phyloP scores from a whole-genome alignment of 352 stramenopile genomes.

The Elongisporangium undulatum region DNA sequence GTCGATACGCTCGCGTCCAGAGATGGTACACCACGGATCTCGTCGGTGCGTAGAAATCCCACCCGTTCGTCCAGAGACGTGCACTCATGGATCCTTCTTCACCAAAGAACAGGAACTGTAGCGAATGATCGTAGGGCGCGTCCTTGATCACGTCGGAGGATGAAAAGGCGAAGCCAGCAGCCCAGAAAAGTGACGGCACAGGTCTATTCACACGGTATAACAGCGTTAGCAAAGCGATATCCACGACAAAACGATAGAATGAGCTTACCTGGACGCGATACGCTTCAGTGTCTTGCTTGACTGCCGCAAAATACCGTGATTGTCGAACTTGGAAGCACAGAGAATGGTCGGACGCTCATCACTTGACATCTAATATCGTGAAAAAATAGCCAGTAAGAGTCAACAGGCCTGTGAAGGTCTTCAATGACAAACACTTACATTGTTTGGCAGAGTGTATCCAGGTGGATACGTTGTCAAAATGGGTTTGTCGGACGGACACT shows the following conservation, averaged over 20 bases:
- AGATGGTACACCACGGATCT: constrained; percentile 85
- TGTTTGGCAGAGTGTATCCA: constrained; percentile 84
- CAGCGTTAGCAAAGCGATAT: neutral
- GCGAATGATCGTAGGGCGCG: constrained; percentile 82
- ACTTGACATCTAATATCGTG: constrained; percentile 22
- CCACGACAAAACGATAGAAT: constrained; percentile 1
- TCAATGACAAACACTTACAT: constrained; percentile 28
- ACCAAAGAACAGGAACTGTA: constrained; percentile 93
- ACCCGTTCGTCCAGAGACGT: constrained; percentile 87
- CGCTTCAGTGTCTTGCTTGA: constrained; percentile 45
- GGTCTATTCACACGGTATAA: constrained; percentile 41
- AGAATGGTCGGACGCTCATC: constrained; percentile 55
- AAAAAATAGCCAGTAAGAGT: neutral
- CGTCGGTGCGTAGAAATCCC: constrained; percentile 88
- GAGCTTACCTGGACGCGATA: constrained; percentile 20
- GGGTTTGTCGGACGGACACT: constrained; percentile 41
- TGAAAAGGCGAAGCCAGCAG: constrained; percentile 71
- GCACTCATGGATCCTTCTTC: constrained; percentile 92
- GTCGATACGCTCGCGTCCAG: constrained; percentile 80
- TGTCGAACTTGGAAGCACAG: constrained; percentile 57
- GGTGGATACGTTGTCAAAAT: constrained; percentile 94
- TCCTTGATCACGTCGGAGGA: constrained; percentile 37
- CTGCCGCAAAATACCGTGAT: constrained; percentile 48
- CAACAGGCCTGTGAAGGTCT: constrained; percentile 2
- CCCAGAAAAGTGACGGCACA: constrained; percentile 60